These are phyloP conservation scores for Trichoderma citrinoviride DNA, from an alignment of 2,329 filamentous ascomycete genomes.

Conservation along the genomic window DNA sequence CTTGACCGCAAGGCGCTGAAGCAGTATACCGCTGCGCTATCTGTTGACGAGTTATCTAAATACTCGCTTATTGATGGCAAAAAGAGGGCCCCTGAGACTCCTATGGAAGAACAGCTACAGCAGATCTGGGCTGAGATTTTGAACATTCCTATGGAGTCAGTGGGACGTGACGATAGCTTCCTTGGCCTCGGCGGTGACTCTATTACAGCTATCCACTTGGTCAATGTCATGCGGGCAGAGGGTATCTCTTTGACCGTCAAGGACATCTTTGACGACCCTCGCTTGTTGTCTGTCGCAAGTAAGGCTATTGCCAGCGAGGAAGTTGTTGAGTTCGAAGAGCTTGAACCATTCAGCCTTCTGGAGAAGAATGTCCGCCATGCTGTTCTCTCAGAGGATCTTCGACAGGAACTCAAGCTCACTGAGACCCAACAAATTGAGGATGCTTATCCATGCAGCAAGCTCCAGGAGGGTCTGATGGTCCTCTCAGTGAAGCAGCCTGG, in stretches of 20 bases:
- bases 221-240: constrained; percentile 6
- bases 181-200: constrained; percentile 32
- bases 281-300: constrained; percentile 6
- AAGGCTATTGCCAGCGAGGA: not conserved
- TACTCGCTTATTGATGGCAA: not conserved
- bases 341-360: constrained; percentile 23
- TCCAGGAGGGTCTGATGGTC: constrained; percentile 40
- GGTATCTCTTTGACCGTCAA: constrained; percentile 21
- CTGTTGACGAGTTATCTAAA: not conserved
- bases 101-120: constrained; percentile 12
- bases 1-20: constrained; percentile 13
- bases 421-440: constrained; percentile 19
- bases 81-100: constrained; percentile 12
- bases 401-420: not conserved
- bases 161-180: constrained; percentile 33
- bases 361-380: constrained; percentile 24
- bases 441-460: constrained; percentile 37
- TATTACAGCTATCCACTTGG: constrained; percentile 28
- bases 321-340: not conserved
- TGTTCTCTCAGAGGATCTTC: not conserved
- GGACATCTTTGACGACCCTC: constrained; percentile 25
- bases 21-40: not conserved
- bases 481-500: constrained; percentile 32
- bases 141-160: constrained; percentile 21
- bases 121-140: constrained; percentile 18